Conservation (phyloP, 257 asterid species). For the Solanum sejunctum region DNA sequence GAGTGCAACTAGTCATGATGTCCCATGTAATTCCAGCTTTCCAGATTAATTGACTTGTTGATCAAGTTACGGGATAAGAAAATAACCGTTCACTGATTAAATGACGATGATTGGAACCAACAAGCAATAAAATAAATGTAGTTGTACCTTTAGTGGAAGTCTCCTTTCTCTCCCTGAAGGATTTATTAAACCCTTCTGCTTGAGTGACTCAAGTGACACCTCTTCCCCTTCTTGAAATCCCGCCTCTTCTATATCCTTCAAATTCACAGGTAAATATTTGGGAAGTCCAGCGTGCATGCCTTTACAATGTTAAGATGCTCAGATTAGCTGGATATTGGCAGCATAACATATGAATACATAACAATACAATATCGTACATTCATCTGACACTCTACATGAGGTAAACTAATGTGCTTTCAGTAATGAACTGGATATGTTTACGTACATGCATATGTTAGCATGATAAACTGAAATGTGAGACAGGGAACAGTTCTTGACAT, state of each 20-base stretch:
- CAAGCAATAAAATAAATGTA: neutral
- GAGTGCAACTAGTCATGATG: neutral
- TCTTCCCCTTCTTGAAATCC: constrained; percentile 92
- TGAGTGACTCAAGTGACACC: constrained; percentile 87
- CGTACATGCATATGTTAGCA: neutral
- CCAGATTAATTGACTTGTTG: neutral
- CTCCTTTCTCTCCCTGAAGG: constrained; percentile 95
- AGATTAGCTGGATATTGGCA: neutral
- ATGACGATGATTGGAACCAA: neutral
- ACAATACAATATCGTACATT: neutral
- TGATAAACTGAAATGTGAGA: neutral
- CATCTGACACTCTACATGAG: neutral
- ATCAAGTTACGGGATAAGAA: neutral
- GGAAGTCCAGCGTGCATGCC: constrained; percentile 96
- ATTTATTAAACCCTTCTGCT: constrained; percentile 70
- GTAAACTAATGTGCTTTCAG: neutral
- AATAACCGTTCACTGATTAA: neutral
- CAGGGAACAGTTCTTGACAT: neutral
- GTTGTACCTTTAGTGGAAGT: constrained; percentile 77
- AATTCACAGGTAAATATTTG: constrained; percentile 77
- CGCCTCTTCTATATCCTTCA: constrained; percentile 66
- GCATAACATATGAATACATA: neutral
- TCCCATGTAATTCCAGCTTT: neutral
- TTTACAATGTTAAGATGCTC: neutral
- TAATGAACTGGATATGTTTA: neutral